Percentiles rank a stretch among this genome's conserved stretches.
These are phyloP conservation scores for Breviolum minutum DNA, from an alignment of 73 alveolate species.

Conservation along the genomic window DNA sequence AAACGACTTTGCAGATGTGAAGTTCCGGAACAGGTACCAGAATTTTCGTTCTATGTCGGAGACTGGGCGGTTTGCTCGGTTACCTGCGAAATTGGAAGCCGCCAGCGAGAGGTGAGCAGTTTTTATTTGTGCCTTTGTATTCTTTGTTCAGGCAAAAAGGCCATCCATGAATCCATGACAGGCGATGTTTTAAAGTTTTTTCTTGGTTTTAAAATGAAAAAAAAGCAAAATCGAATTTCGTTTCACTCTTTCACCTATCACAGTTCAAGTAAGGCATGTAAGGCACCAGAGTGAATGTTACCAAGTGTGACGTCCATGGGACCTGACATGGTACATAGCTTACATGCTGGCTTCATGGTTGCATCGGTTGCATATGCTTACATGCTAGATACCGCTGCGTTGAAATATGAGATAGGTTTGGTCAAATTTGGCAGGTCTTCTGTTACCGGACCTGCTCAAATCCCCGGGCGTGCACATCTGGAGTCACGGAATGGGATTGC, in stretches of 20 bases:
- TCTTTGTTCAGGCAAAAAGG: too few species aligned
- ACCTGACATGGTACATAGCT: too few species aligned
- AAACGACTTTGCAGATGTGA: background rate
- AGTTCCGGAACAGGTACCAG: slow-evolving; percentile 35
- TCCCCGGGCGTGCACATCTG: slow-evolving; percentile 60
- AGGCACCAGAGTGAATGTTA: background rate
- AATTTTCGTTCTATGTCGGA: slow-evolving; percentile 41
- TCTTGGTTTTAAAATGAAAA: background rate
- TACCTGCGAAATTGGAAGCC: slow-evolving; percentile 76
- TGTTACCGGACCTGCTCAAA: slow-evolving; percentile 76
- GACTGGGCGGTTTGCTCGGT: slow-evolving; percentile 80
- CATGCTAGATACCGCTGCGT: background rate
- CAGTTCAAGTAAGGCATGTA: too few species aligned
- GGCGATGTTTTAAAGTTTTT: too few species aligned
- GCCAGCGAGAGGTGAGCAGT: slow-evolving; percentile 41
- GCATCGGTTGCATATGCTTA: too few species aligned
- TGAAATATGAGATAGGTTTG: too few species aligned
- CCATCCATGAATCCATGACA: too few species aligned
- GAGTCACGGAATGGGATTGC: slow-evolving; percentile 54
- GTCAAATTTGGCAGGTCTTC: background rate
- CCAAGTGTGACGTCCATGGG: background rate
- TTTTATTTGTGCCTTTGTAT: too few species aligned
- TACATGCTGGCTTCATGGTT: too few species aligned
- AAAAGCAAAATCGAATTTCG: background rate
- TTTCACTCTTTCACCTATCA: background rate